Percentiles rank a stretch among this genome's conserved stretches.
phyloP scores from a whole-genome alignment of 2,329 filamentous ascomycete species.

The Penicillium sp. region DNA sequence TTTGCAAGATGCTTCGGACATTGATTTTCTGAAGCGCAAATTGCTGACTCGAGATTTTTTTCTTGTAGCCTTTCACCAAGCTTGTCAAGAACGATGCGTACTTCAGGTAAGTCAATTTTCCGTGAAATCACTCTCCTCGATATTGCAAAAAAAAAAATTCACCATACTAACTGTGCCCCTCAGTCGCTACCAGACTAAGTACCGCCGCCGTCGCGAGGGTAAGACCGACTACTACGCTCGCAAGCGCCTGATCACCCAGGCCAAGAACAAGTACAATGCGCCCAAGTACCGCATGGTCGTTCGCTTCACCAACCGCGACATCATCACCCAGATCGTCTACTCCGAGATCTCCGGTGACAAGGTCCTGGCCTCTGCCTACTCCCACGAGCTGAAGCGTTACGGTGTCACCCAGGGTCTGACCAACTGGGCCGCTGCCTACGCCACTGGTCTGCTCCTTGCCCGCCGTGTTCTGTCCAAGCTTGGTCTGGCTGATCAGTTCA shows the following conservation, averaged over 20 bases:
- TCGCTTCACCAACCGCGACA: conserved; percentile 99
- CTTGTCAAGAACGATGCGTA: conserved; percentile 95
- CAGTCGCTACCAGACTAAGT: conserved; percentile 99
- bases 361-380: conserved; percentile 86
- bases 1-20: conserved; percentile 99
- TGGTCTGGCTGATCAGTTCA: conserved; percentile 84
- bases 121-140: no score
- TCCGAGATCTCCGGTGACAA: conserved; percentile 98
- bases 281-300: conserved; percentile 99
- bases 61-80: conserved; percentile 76
- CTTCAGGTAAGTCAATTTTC: conserved; percentile 83
- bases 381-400: conserved; percentile 96
- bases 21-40: conserved; percentile 86
- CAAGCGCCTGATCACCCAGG: conserved; percentile 98
- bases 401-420: conserved; percentile 97
- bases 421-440: conserved; percentile 99
- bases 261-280: conserved; percentile 99
- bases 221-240: conserved; percentile 99
- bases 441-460: conserved; percentile 92
- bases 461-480: conserved; percentile 97
- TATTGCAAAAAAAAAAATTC: no score
- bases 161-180: conserved; percentile 16
- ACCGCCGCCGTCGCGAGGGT: conserved; percentile 89
- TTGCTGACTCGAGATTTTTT: conserved; percentile 88
- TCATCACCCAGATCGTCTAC: conserved; percentile 94